These are phyloP conservation scores for Sclerotinia glacialis DNA, from an alignment of 2,329 filamentous ascomycete genomes.

Conservation along the genomic window DNA sequence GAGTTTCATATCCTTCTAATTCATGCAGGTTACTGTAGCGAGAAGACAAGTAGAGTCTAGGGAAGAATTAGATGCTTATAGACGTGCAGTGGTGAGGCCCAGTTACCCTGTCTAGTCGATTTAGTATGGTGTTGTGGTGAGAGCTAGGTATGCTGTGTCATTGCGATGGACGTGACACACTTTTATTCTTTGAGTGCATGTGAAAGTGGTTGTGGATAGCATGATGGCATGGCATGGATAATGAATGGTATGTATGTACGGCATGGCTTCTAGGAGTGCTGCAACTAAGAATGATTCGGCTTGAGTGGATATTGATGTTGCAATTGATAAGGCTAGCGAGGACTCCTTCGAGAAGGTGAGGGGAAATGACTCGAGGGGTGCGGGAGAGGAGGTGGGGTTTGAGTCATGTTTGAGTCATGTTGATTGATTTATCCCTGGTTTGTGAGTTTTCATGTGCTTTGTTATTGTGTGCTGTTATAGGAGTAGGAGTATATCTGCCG, in stretches of 20 bases:
- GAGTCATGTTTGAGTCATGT: too few species aligned
- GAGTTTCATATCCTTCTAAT: not conserved
- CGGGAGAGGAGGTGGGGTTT: not conserved
- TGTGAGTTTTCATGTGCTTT: not conserved
- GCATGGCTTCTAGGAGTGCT: too few species aligned
- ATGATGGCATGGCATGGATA: not conserved
- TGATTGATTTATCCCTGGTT: not conserved
- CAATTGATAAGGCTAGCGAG: not conserved
- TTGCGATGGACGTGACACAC: not conserved
- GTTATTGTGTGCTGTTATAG: too few species aligned
- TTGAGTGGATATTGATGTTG: not conserved
- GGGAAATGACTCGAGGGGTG: not conserved
- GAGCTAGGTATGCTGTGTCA: not conserved
- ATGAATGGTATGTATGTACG: too few species aligned
- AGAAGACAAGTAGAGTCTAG: slow-evolving; percentile 2
- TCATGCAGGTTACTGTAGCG: not conserved
- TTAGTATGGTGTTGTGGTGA: slow-evolving; percentile 2
- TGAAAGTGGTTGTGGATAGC: not conserved
- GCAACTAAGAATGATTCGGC: too few species aligned
- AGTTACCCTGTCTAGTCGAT: slow-evolving; percentile 2
- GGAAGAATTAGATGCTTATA: not conserved
- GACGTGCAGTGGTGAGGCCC: not conserved
- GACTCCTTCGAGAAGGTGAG: not conserved
- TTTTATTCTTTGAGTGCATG: too few species aligned
- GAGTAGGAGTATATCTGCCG: too few species aligned